These are phyloP conservation scores for Ormosia semicastrata DNA, from an alignment of 306 rosid genomes.

Conservation along the genomic window DNA sequence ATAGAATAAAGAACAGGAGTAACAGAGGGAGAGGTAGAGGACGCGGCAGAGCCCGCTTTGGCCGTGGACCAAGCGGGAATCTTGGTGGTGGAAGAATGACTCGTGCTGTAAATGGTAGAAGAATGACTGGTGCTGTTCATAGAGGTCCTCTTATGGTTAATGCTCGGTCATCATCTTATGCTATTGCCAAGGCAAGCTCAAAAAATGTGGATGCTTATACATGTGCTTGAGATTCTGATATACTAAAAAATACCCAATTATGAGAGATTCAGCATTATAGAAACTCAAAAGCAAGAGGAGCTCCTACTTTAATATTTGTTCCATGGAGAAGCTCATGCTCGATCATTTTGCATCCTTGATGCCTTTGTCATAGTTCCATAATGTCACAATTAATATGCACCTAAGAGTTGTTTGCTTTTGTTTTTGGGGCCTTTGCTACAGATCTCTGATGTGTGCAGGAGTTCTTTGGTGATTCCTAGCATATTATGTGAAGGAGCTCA, in stretches of 20 bases:
- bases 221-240: conserved; percentile 75
- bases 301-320: conserved; percentile 46
- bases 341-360: conserved; percentile 49
- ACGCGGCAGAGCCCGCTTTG: conserved; percentile 64
- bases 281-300: conserved; percentile 62
- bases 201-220: conserved; percentile 70
- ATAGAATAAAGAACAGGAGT: conserved; percentile 77
- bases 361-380: conserved; percentile 49
- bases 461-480: conserved; percentile 49
- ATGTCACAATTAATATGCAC: conserved; percentile 59
- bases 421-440: conserved; percentile 73
- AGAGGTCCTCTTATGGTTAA: conserved; percentile 70
- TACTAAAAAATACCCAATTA: conserved; percentile 39
- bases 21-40: conserved; percentile 74
- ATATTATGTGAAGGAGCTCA: conserved; percentile 41
- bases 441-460: conserved; percentile 45
- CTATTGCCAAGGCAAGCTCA: conserved; percentile 99
- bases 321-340: conserved; percentile 71
- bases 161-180: conserved; percentile 69
- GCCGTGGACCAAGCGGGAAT: conserved; percentile 68
- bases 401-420: conserved; percentile 66
- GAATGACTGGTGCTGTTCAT: conserved; percentile 55
- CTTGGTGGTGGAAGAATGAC: conserved; percentile 55
- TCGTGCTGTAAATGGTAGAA: conserved; percentile 53
- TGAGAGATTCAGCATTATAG: conserved; percentile 47